These are phyloP conservation scores for Claviceps quebecensis DNA, from an alignment of 2,329 filamentous ascomycete species.

Conservation along the genomic window DNA sequence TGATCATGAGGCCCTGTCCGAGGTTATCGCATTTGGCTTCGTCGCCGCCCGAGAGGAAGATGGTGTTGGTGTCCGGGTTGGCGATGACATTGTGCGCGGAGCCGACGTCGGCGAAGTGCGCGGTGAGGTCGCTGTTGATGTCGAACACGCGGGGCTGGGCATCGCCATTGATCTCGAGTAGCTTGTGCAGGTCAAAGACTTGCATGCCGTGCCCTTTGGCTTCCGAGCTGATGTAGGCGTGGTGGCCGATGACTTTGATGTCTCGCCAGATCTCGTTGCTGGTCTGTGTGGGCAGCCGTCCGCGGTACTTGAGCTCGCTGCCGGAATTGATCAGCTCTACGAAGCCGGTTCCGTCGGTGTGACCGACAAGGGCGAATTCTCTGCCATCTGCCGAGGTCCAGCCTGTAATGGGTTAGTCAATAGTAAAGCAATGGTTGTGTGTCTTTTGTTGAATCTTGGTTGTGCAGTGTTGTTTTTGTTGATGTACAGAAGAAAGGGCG, in stretches of 20 bases:
- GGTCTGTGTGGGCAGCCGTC: slow-evolving; percentile 29
- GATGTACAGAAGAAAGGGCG: background rate
- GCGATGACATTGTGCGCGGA: slow-evolving; percentile 34
- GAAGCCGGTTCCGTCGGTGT: slow-evolving; percentile 33
- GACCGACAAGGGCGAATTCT: slow-evolving; percentile 31
- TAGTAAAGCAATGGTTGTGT: too few relatives aligned
- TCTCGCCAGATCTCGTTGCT: slow-evolving; percentile 23
- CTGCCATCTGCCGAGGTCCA: slow-evolving; percentile 18
- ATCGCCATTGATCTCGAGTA: slow-evolving; percentile 24
- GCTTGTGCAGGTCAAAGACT: slow-evolving; percentile 47
- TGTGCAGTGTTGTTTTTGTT: background rate
- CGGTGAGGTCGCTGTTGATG: slow-evolving; percentile 19
- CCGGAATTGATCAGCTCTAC: slow-evolving; percentile 29
- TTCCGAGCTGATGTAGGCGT: slow-evolving; percentile 25
- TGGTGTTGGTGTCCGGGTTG: slow-evolving; percentile 22
- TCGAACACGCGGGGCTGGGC: slow-evolving; percentile 18
- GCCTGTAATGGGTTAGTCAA: background rate
- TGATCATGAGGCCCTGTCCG: slow-evolving; percentile 36
- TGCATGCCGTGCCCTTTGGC: slow-evolving; percentile 41
- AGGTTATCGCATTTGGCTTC: slow-evolving; percentile 17
- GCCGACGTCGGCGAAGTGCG: slow-evolving; percentile 21
- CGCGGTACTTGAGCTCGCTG: slow-evolving; percentile 26
- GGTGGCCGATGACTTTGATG: slow-evolving; percentile 23
- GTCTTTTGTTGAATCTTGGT: too few relatives aligned
- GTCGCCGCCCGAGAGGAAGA: slow-evolving; percentile 28